Conservation (phyloP, 305 asterid species). For the Plantago coronopus region DNA sequence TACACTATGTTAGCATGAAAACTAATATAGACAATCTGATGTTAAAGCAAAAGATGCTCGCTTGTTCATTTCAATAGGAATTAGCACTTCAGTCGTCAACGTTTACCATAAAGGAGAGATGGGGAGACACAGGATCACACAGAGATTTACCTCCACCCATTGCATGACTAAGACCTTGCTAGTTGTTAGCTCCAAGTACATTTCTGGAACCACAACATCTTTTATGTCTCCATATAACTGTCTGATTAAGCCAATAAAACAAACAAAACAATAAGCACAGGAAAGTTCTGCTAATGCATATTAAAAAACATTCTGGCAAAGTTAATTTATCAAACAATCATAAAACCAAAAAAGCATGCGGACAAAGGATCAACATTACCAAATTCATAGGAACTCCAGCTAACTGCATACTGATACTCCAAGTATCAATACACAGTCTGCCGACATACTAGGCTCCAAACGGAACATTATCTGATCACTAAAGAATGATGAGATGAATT, state of each 20-base stretch:
- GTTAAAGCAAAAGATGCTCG: not conserved
- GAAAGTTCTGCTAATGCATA: conserved; percentile 13
- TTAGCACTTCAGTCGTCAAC: conserved; percentile 1
- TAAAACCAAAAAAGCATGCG: not conserved
- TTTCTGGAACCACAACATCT: conserved; percentile 88
- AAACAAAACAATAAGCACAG: conserved; percentile 22
- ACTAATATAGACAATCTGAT: conserved; percentile 17
- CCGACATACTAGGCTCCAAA: too few relatives aligned
- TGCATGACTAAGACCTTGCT: conserved; percentile 84
- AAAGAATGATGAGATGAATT: too few relatives aligned
- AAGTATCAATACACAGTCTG: too few relatives aligned
- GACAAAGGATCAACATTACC: too few relatives aligned
- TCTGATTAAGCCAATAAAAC: conserved; percentile 37
- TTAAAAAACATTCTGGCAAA: conserved; percentile 7
- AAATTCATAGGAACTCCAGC: too few relatives aligned
- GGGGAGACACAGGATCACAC: not conserved
- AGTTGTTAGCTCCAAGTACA: conserved; percentile 72
- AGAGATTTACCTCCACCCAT: conserved; percentile 79
- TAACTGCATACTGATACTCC: too few relatives aligned
- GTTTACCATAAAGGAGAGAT: conserved; percentile 11
- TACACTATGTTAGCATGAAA: not conserved
- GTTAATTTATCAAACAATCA: conserved; percentile 12
- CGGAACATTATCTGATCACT: too few relatives aligned
- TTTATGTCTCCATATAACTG: conserved; percentile 68
- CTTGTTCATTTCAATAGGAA: conserved; percentile 9